A percentile compares a stretch with the other conserved stretches of the same genome.
Evolutionary conservation across 345 rosid species (phyloP).

Genomic region (Boechera divaricarpa): DNA sequence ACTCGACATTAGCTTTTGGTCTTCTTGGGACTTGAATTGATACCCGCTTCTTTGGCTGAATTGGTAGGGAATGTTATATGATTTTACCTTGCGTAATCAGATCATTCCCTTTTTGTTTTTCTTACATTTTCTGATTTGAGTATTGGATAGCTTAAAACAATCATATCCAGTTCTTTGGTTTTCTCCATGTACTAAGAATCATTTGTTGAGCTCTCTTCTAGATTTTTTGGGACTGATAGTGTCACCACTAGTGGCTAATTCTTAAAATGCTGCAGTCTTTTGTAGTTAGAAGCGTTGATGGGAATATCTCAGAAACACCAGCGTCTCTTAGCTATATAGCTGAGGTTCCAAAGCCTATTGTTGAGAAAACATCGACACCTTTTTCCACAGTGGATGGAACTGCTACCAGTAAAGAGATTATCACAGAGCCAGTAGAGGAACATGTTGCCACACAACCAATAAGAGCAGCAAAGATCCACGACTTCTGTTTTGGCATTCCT

Average conservation of each 20-base stretch:
- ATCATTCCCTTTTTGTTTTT: no score
- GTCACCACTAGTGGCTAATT: conserved; percentile 20
- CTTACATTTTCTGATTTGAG: not conserved
- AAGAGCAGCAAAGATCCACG: conserved; percentile 80
- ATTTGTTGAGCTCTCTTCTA: conserved; percentile 2
- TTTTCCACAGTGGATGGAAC: conserved; percentile 40
- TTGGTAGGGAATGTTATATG: not conserved
- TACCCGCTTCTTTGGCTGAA: not conserved
- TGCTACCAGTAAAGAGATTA: conserved; percentile 25
- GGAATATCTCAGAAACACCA: conserved; percentile 44
- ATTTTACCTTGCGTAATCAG: not conserved
- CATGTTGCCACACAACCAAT: conserved; percentile 44
- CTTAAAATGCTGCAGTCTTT: conserved; percentile 49
- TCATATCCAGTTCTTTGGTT: not conserved
- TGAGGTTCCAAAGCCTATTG: conserved; percentile 54
- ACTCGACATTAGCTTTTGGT: not conserved
- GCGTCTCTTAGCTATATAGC: conserved; percentile 49
- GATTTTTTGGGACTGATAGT: not conserved
- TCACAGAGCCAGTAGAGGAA: conserved; percentile 46
- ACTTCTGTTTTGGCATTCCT: conserved; percentile 95
- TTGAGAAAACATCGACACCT: conserved; percentile 46
- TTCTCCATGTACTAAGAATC: not conserved
- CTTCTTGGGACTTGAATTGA: conserved; percentile 6
- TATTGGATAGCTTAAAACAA: conserved; percentile 12
- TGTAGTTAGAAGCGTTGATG: conserved; percentile 59